Evolutionary conservation across 306 rosid species (phyloP).

Genomic region (Acmispon strigosus): DNA sequence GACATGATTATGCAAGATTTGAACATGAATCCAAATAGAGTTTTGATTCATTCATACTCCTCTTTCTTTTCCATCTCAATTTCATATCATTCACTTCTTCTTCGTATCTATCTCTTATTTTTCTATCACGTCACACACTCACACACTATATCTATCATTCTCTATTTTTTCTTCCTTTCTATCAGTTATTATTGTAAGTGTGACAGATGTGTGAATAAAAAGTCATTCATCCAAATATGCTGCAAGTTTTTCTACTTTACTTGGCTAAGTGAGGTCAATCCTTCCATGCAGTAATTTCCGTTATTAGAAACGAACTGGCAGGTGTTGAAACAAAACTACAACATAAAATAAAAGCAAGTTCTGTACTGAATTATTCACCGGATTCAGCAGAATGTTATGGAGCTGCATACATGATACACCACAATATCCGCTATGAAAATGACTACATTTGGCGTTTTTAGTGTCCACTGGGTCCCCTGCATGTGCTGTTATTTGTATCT

Average conservation of each 20-base stretch:
- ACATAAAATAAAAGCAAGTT: neutral
- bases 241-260: neutral
- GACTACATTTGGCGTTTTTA: conserved; percentile 27
- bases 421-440: conserved; percentile 27
- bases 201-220: too few species aligned
- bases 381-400: neutral
- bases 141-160: too few species aligned
- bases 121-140: too few species aligned
- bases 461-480: conserved; percentile 31
- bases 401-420: conserved; percentile 5
- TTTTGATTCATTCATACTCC: too few species aligned
- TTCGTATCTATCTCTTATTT: too few species aligned
- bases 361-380: neutral
- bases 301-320: neutral
- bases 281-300: neutral
- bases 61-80: too few species aligned
- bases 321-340: neutral
- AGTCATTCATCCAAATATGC: too few species aligned
- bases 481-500: conserved; percentile 17
- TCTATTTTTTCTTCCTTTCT: too few species aligned
- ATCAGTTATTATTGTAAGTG: too few species aligned
- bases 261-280: conserved; percentile 1
- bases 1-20: too few species aligned
- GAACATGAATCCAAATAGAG: too few species aligned
- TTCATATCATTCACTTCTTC: too few species aligned